Percentiles rank a stretch among this genome's conserved stretches.
phyloP scores from a whole-genome alignment of 257 asterid genomes.

The Cordia subcordata region DNA sequence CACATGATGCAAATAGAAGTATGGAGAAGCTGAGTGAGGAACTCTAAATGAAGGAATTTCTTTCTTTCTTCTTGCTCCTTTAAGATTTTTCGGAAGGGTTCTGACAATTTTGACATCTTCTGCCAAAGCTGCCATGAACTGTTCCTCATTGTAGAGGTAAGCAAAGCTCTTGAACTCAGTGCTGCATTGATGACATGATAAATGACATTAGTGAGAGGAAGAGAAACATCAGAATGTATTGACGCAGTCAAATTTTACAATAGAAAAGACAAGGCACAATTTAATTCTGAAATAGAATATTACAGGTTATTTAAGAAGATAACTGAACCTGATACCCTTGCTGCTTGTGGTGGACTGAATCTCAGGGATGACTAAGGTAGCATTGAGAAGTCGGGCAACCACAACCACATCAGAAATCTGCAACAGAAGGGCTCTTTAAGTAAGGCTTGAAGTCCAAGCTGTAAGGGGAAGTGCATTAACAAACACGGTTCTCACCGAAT shows the following conservation, averaged over 20 bases:
- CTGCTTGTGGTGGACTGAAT: constrained; percentile 96
- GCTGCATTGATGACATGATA: constrained; percentile 44
- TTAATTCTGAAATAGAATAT: not conserved
- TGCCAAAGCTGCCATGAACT: constrained; percentile 68
- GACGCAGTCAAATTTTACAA: not conserved
- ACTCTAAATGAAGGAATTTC: constrained; percentile 92
- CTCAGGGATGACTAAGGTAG: constrained; percentile 89
- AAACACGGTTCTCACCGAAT: constrained; percentile 54
- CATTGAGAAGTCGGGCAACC: constrained; percentile 87
- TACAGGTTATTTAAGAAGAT: not conserved
- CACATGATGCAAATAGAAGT: constrained; percentile 85
- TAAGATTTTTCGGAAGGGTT: constrained; percentile 85
- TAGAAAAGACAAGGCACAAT: not conserved
- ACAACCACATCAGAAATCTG: constrained; percentile 94
- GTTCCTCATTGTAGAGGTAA: constrained; percentile 87
- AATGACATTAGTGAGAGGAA: constrained; percentile 3
- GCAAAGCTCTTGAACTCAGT: constrained; percentile 97
- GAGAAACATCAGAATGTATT: not conserved
- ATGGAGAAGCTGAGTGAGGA: constrained; percentile 58
- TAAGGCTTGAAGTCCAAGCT: not conserved
- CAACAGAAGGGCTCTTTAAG: not conserved
- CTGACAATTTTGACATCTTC: constrained; percentile 74
- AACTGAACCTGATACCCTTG: constrained; percentile 83
- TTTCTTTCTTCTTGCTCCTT: constrained; percentile 93
- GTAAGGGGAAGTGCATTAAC: not conserved